Base-by-base conservation (phyloP, 768 basidiomycete genomes). In the Kwoniella sp. region DNA sequence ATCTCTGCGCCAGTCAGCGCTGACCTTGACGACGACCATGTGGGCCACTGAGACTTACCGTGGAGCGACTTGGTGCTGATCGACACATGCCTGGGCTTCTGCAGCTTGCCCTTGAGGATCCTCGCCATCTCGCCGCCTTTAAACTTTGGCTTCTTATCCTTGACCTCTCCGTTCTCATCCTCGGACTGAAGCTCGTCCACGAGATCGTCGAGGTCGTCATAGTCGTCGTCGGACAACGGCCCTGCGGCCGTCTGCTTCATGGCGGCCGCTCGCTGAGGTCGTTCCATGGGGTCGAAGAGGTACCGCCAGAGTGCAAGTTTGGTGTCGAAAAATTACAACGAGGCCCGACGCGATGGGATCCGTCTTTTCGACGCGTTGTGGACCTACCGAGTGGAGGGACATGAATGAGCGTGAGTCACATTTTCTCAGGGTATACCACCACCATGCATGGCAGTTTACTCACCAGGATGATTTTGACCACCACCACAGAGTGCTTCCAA, bases 51-150 rank as follows among this genome's bases (percentile, higher is more conserved):
- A 15, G 41, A 60, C 64, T 57, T 37, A 66, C 64, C 61, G 42
- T 66, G 64, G 19, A 66, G 25, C 15, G 46, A 53, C 44, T 56
- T 63, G n/a, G 49, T 33, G 41, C 43, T 51, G 8, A 56, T 27
- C 4, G 40, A 50, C 15, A 38, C 32, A 32, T 60, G 46, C 27
- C 53, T 34, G 8, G 64, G 61, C 43, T 28, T 23, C 5, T 40
- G 31, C 36, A 54, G 19, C 26, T 40, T 32, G 10, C 52, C 52
- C 39, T 54, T 46, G 6, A 54, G 23, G 27, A 47, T 33, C 29
- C n/a, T 25, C 25, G 20, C 36, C 10, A 38, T 32, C 19, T 46
- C 39, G 6, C 29, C 22, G 6, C 29, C 42, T n/a, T 47, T 47
- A 8, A 45, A 33, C 37, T 47, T 47, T 5, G 52, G 52, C 29